These are phyloP conservation scores for Microbotryum silenes-acaulis DNA, from an alignment of 1,284 basidiomycete genomes.

Conservation along the genomic window DNA sequence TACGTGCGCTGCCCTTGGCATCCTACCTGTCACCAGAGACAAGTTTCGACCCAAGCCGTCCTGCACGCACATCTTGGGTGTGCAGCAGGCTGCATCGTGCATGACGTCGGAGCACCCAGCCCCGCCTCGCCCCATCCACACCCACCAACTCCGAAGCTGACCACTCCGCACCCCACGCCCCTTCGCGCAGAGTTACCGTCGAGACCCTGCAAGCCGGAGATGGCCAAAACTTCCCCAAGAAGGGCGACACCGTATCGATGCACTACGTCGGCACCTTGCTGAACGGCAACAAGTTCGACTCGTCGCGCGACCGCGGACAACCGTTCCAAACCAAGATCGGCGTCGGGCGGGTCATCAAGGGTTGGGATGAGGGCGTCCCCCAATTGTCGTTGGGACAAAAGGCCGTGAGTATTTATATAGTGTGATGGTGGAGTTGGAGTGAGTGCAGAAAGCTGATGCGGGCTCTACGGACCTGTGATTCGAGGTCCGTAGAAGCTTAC, in stretches of 20 bases:
- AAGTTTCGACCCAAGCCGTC: not conserved
- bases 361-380: conserved; percentile 44
- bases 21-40: not conserved
- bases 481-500: conserved; percentile 20
- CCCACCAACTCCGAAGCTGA: no score
- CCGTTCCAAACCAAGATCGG: conserved; percentile 37
- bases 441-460: not conserved
- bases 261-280: conserved; percentile 22
- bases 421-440: not conserved
- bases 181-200: conserved; percentile 37
- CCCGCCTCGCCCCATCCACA: not conserved
- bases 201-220: conserved; percentile 39
- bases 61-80: not conserved
- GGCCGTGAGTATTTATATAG: conserved; percentile 17
- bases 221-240: conserved; percentile 36
- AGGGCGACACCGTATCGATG: conserved; percentile 25
- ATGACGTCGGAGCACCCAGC: no score
- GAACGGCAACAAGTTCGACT: conserved; percentile 36
- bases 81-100: not conserved
- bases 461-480: not conserved
- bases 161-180: not conserved
- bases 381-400: conserved; percentile 43
- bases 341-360: conserved; percentile 38
- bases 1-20: not conserved
- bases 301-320: conserved; percentile 39